Evolutionary conservation across 495 filamentous ascomycete genomes (phyloP).

Genomic region (Penicillium lagena): DNA sequence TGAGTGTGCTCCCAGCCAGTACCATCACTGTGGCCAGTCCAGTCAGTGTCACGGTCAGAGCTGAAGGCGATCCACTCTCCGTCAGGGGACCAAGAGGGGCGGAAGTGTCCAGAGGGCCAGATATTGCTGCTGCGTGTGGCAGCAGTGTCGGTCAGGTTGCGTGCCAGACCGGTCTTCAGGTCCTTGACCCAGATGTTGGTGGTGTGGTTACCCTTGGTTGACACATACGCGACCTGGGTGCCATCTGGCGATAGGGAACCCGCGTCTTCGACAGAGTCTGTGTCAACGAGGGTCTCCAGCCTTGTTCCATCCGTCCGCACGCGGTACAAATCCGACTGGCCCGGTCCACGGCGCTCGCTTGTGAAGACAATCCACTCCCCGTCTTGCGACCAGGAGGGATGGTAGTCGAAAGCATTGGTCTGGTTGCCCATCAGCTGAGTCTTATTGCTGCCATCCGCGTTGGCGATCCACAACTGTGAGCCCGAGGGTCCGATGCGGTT

Average conservation of each 20-base stretch:
- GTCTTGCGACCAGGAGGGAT: slow-evolving; percentile 18
- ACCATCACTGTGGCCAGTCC: slow-evolving; percentile 8
- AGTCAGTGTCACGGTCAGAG: slow-evolving; percentile 11
- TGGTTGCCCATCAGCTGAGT: slow-evolving; percentile 15
- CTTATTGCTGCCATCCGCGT: slow-evolving; percentile 20
- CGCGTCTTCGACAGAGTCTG: slow-evolving; percentile 8
- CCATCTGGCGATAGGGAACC: slow-evolving; percentile 5
- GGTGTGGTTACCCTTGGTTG: slow-evolving; percentile 4
- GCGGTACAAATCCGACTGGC: slow-evolving; percentile 13
- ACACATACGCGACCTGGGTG: slow-evolving; percentile 5
- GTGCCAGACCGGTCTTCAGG: slow-evolving; percentile 2
- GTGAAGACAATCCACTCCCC: slow-evolving; percentile 14
- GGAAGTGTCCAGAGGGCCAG: slow-evolving; percentile 11
- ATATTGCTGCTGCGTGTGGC: neutral
- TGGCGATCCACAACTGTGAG: slow-evolving; percentile 17
- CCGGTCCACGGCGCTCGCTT: slow-evolving; percentile 9
- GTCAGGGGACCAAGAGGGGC: slow-evolving; percentile 20
- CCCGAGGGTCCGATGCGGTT: slow-evolving; percentile 22
- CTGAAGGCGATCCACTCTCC: slow-evolving; percentile 10
- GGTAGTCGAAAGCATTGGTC: slow-evolving; percentile 21
- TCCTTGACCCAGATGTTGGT: slow-evolving; percentile 12
- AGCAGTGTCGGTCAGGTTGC: slow-evolving; percentile 10
- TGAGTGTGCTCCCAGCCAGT: slow-evolving; percentile 13
- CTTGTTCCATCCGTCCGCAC: slow-evolving; percentile 8
- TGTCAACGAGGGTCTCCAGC: slow-evolving; percentile 4